These are phyloP conservation scores for Lactarius trivialis DNA, from an alignment of 768 basidiomycete species.

Conservation along the genomic window DNA sequence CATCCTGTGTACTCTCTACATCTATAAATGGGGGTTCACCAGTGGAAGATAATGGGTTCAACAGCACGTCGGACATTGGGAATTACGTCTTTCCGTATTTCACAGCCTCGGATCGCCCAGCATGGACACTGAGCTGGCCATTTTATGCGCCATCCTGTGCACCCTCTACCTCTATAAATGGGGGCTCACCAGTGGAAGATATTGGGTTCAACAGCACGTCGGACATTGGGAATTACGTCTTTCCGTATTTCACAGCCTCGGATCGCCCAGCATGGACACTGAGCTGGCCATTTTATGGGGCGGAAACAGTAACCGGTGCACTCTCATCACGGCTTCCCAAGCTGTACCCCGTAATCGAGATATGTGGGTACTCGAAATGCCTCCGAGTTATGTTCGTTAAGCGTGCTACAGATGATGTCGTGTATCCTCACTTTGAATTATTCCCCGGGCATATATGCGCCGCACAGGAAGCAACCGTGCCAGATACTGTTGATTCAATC, in stretches of 20 bases:
- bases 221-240: not conserved
- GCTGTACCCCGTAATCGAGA: slow-evolving; percentile 24
- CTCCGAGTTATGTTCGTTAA: slow-evolving; percentile 17
- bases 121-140: slow-evolving; percentile 23
- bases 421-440: slow-evolving; percentile 34
- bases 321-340: slow-evolving; percentile 4
- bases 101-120: not conserved
- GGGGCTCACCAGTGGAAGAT: not conserved
- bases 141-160: not conserved
- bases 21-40: not conserved
- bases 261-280: slow-evolving; percentile 13
- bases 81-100: slow-evolving; percentile 11
- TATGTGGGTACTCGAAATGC: slow-evolving; percentile 26
- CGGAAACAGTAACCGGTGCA: not conserved
- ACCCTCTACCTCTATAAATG: not conserved
- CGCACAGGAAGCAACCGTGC: not conserved
- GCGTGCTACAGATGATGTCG: slow-evolving; percentile 25
- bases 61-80: not conserved
- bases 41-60: not conserved
- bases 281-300: slow-evolving; percentile 19
- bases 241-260: slow-evolving; percentile 6
- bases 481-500: not conserved
- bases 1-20: not conserved
- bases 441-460: slow-evolving; percentile 21
- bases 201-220: not conserved